Conservation (phyloP, 1,284 basidiomycete genomes). For the Moniliella sp. region DNA sequence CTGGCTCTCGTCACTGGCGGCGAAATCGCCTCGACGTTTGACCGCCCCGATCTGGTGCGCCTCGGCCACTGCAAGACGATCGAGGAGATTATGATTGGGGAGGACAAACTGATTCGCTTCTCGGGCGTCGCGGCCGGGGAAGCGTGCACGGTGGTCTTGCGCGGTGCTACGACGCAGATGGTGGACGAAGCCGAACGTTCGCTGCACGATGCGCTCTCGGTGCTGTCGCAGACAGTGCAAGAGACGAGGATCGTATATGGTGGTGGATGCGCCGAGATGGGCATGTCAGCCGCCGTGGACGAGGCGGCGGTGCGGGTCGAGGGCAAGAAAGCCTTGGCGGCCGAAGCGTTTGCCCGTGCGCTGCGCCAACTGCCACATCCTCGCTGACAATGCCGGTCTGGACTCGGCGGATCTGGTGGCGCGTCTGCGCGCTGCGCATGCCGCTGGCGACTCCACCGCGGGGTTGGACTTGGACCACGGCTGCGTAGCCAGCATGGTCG, state of each 20-base stretch:
- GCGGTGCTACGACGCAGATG: slow-evolving; percentile 93
- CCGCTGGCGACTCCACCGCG: slow-evolving; percentile 63
- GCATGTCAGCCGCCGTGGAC: slow-evolving; percentile 84
- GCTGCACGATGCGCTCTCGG: slow-evolving; percentile 84
- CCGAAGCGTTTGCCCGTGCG: slow-evolving; percentile 69
- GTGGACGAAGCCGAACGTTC: slow-evolving; percentile 95
- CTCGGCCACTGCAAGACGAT: slow-evolving; percentile 80
- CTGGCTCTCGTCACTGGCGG: slow-evolving; percentile 91
- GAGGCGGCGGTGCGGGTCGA: slow-evolving; percentile 61
- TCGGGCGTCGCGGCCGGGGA: slow-evolving; percentile 91
- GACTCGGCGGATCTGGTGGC: slow-evolving; percentile 88
- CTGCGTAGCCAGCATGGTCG: slow-evolving; percentile 61
- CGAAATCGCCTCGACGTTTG: slow-evolving; percentile 89
- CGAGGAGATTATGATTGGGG: slow-evolving; percentile 96
- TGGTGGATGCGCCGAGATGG: slow-evolving; percentile 90
- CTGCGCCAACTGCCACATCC: slow-evolving; percentile 62
- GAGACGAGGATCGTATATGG: slow-evolving; percentile 82
- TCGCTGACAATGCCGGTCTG: slow-evolving; percentile 90
- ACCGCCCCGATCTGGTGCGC: slow-evolving; percentile 73
- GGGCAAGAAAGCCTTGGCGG: slow-evolving; percentile 86
- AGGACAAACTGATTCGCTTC: slow-evolving; percentile 90
- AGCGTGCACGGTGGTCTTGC: slow-evolving; percentile 89
- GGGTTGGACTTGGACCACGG: slow-evolving; percentile 80
- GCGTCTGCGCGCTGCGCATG: slow-evolving; percentile 72
- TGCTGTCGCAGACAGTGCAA: slow-evolving; percentile 87